A percentile compares a stretch with the other conserved stretches of the same genome.
phyloP scores from a whole-genome alignment of 2,329 filamentous ascomycete genomes.

The Claviceps paspali region DNA sequence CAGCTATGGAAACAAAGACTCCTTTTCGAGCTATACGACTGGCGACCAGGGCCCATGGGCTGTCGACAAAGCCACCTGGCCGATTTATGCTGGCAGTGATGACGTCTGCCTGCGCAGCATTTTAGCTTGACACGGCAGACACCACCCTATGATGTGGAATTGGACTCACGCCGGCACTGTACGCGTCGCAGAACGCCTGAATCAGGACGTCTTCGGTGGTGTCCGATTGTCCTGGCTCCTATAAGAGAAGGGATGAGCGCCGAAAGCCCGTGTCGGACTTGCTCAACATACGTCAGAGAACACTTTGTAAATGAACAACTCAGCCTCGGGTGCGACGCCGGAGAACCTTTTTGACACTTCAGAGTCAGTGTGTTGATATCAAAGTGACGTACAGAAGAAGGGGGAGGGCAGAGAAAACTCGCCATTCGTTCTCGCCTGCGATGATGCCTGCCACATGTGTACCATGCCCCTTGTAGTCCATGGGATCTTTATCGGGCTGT shows the following conservation, averaged over 20 bases:
- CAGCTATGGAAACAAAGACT: slow-evolving; percentile 33
- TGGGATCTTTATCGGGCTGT: slow-evolving; percentile 15
- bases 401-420: neutral
- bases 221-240: slow-evolving; percentile 3
- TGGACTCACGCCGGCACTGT: slow-evolving; percentile 15
- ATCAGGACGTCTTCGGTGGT: slow-evolving; percentile 21
- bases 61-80: slow-evolving; percentile 23
- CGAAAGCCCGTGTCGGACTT: neutral
- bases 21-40: slow-evolving; percentile 27
- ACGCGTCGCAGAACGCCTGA: slow-evolving; percentile 21
- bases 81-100: slow-evolving; percentile 27
- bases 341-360: slow-evolving; percentile 17
- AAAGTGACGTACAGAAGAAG: neutral
- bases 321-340: slow-evolving; percentile 30
- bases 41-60: slow-evolving; percentile 27
- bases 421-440: slow-evolving; percentile 26
- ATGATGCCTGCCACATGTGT: slow-evolving; percentile 30
- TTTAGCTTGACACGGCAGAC: neutral
- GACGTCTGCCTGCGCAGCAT: slow-evolving; percentile 20
- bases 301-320: slow-evolving; percentile 28
- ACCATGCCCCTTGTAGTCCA: slow-evolving; percentile 10
- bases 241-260: neutral
- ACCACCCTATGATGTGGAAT: neutral
- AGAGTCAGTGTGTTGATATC: neutral
- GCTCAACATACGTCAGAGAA: slow-evolving; percentile 19